Evolutionary conservation across 2,329 filamentous ascomycete genomes (phyloP).

Genomic region (Colletotrichum plurivorum): DNA sequence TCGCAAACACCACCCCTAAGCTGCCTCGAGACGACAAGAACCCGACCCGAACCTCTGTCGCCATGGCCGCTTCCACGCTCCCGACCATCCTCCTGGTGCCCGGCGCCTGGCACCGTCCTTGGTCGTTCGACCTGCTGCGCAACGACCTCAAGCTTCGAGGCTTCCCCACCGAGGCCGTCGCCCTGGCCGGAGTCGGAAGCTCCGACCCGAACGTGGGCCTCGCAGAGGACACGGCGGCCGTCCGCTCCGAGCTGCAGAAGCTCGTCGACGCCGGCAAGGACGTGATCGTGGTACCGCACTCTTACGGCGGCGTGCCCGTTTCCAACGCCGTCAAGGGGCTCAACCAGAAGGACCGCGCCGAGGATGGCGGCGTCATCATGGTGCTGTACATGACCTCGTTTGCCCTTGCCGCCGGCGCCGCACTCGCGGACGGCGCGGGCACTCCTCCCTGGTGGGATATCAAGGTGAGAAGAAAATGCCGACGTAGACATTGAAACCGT

Average conservation of each 20-base stretch:
- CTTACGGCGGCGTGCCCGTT: slow-evolving; percentile 57
- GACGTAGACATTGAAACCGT: not conserved
- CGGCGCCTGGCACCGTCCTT: slow-evolving; percentile 54
- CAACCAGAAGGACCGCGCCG: slow-evolving; percentile 49
- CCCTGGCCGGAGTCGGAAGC: slow-evolving; percentile 51
- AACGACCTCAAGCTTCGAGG: slow-evolving; percentile 48
- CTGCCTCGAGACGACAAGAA: too few species aligned
- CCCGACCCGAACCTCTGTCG: not conserved
- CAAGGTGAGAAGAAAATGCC: slow-evolving; percentile 36
- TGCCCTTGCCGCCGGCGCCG: slow-evolving; percentile 45
- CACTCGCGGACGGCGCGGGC: slow-evolving; percentile 42
- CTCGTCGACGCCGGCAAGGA: slow-evolving; percentile 53
- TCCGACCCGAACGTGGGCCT: slow-evolving; percentile 44
- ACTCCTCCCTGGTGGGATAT: slow-evolving; percentile 44
- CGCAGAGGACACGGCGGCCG: slow-evolving; percentile 48
- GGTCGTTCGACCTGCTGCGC: slow-evolving; percentile 47
- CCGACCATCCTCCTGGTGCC: slow-evolving; percentile 53
- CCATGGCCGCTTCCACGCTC: slow-evolving; percentile 2
- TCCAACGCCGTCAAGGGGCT: slow-evolving; percentile 53
- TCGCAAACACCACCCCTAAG: not conserved
- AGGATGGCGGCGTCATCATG: slow-evolving; percentile 54
- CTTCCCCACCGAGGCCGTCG: slow-evolving; percentile 49
- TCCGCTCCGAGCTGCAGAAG: slow-evolving; percentile 45
- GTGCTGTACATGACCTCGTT: slow-evolving; percentile 53
- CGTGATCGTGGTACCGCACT: slow-evolving; percentile 58